Conservation (phyloP, 805 yeast genomes). For the Kuraishia floccosa region DNA sequence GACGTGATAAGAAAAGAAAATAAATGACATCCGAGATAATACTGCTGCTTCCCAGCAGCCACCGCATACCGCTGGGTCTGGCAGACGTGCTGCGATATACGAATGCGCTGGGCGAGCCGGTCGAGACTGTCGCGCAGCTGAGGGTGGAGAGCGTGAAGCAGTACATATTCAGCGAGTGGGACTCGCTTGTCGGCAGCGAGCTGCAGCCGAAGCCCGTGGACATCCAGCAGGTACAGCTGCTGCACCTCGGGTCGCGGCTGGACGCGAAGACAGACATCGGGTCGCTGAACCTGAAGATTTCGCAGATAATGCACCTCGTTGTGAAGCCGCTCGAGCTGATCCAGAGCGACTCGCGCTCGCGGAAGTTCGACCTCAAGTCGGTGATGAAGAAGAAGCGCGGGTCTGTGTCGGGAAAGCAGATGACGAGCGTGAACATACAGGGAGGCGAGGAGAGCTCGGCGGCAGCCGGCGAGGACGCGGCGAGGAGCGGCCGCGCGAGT, state of each 20-base stretch:
- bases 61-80: neutral
- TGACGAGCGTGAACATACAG: neutral
- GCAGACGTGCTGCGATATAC: neutral
- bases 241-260: conserved; percentile 17
- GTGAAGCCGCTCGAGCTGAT: conserved; percentile 15
- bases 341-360: conserved; percentile 2
- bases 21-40: neutral
- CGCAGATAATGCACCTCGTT: conserved; percentile 16
- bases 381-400: conserved; percentile 2
- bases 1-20: too few relatives aligned
- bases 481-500: neutral
- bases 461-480: neutral
- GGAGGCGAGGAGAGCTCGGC: neutral
- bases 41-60: neutral
- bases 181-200: conserved; percentile 5
- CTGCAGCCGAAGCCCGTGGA: conserved; percentile 5
- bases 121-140: neutral
- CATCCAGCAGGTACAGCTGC: conserved; percentile 17
- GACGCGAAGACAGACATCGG: conserved; percentile 12
- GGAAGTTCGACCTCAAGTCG: conserved; percentile 9
- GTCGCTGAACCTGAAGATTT: conserved; percentile 11
- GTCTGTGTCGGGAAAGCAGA: too few relatives aligned
- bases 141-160: conserved; percentile 15
- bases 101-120: too few relatives aligned
- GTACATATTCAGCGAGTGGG: conserved; percentile 15